Base-by-base conservation (phyloP, 495 filamentous ascomycete species). In the Neurospora sp. region DNA sequence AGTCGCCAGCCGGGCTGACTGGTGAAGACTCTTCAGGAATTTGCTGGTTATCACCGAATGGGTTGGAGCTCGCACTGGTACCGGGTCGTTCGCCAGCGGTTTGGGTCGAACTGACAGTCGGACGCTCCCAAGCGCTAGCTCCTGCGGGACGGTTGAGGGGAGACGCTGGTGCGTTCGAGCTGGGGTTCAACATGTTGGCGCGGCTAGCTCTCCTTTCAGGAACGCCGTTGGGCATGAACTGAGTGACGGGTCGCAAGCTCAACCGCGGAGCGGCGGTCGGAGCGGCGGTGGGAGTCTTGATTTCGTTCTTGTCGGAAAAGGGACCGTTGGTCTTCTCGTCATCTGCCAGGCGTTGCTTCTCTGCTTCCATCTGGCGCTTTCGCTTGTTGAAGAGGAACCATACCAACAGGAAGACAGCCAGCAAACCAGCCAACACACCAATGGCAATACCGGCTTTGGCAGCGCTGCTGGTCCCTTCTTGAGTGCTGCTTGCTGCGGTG, bases 371-470 rank as follows among this genome's bases (percentile, higher is more conserved):
- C 77, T 85, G 83, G 78, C 86, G 84, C 78, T 85, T 87, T 77
- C 88, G 89, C 80, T 84, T 89, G 79, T 86, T 93, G 82, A 93
- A 90, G 74, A 89, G 85, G 75, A 92, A 87, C 80, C 89, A 90
- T 72, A 94, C 85, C 35, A 91, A 81, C 31, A 93, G 70, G 27
- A 81, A 88, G 16, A 91, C 80, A 49, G 93, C 74, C 16, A 92
- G 77, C 42, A 90, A 85, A 39, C 96, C 81, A 12, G 87, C 88
- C 4, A 94, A 76, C 60, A 93, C 88, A 75, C 94, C 95, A 79
- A 97, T 90, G 4, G 90, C 91, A 70, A 98, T 84, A 72, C 96
- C 96, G 35, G 93, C 95, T 78, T 93, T 95, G 46, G 90, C 91
- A 46, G 90, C 92, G 39, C 84, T 83, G 49, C 88, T 88, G 77